Conservation (phyloP, 176 grass and related monocot genomes). For the Eragrostis curvula region DNA sequence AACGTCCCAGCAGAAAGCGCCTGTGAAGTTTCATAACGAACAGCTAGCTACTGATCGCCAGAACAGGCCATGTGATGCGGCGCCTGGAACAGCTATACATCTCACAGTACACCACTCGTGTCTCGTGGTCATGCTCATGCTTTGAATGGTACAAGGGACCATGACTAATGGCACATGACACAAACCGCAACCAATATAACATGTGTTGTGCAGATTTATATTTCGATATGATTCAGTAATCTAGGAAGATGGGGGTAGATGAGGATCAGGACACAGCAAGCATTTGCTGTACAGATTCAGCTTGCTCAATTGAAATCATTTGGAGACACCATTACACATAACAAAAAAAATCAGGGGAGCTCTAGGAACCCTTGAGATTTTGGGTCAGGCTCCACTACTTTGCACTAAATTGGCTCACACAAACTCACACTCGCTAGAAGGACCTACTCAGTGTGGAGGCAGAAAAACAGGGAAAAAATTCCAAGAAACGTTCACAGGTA, state of each 20-base stretch:
- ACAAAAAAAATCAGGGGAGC: slow-evolving; percentile 73
- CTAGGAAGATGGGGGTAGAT: not conserved
- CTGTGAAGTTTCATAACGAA: slow-evolving; percentile 21
- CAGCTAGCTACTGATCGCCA: not conserved
- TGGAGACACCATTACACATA: slow-evolving; percentile 41
- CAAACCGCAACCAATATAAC: not conserved
- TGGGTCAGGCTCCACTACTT: slow-evolving; percentile 82
- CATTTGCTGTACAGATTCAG: slow-evolving; percentile 83
- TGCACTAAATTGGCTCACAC: slow-evolving; percentile 44
- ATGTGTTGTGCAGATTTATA: slow-evolving; percentile 29
- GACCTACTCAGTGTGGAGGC: not conserved
- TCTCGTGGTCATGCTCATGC: slow-evolving; percentile 8
- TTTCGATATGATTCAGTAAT: not conserved
- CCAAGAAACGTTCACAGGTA: not conserved
- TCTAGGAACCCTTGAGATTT: slow-evolving; percentile 81
- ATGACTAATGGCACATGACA: not conserved
- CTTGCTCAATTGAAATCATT: slow-evolving; percentile 72
- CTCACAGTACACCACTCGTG: slow-evolving; percentile 12
- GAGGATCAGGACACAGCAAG: slow-evolving; percentile 15
- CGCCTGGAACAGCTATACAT: slow-evolving; percentile 2
- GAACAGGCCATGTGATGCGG: slow-evolving; percentile 3
- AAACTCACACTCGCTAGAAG: slow-evolving; percentile 44
- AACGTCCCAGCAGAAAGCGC: not conserved
- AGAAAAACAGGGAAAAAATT: slow-evolving; percentile 9
- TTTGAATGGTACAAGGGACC: not conserved